phyloP scores from a whole-genome alignment of 768 basidiomycete species.

The Serendipita vermifera region DNA sequence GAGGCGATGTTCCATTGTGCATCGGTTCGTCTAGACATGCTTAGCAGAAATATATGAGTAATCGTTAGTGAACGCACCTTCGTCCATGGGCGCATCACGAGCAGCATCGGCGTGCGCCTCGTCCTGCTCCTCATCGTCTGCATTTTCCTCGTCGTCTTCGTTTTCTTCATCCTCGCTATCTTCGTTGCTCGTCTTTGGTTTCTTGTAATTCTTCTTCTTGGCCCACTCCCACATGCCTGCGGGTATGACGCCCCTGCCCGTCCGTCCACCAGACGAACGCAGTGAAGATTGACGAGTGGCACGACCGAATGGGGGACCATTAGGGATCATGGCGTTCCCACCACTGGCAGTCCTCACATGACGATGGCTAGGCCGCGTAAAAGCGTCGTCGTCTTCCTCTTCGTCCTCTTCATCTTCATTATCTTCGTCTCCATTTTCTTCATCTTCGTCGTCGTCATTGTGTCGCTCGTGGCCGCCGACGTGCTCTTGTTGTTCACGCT shows the following conservation, averaged over 20 bases:
- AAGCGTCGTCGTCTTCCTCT: background rate
- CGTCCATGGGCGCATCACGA: slow-evolving; percentile 9
- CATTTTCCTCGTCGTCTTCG: slow-evolving; percentile 24
- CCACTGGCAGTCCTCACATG: background rate
- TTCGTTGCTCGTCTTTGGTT: slow-evolving; percentile 19
- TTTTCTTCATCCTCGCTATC: slow-evolving; percentile 21
- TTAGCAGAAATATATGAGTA: background rate
- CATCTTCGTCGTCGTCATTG: background rate
- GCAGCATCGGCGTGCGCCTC: slow-evolving; percentile 19
- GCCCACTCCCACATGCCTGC: slow-evolving; percentile 84
- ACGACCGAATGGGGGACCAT: slow-evolving; percentile 14
- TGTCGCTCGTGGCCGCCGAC: no score
- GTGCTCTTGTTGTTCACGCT: no score
- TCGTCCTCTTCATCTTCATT: background rate
- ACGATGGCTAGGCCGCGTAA: no score
- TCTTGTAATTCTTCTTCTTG: slow-evolving; percentile 41
- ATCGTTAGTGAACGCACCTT: background rate
- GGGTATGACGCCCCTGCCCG: slow-evolving; percentile 48
- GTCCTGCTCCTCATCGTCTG: slow-evolving; percentile 20
- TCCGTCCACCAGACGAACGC: slow-evolving; percentile 17
- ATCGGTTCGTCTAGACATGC: slow-evolving; percentile 1
- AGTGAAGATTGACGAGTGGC: slow-evolving; percentile 20
- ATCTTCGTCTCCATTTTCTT: background rate
- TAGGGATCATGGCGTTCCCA: background rate
- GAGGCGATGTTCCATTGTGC: slow-evolving; percentile 11